These are phyloP conservation scores for Beauveria sp. DNA, from an alignment of 2,329 filamentous ascomycete species.

Conservation along the genomic window DNA sequence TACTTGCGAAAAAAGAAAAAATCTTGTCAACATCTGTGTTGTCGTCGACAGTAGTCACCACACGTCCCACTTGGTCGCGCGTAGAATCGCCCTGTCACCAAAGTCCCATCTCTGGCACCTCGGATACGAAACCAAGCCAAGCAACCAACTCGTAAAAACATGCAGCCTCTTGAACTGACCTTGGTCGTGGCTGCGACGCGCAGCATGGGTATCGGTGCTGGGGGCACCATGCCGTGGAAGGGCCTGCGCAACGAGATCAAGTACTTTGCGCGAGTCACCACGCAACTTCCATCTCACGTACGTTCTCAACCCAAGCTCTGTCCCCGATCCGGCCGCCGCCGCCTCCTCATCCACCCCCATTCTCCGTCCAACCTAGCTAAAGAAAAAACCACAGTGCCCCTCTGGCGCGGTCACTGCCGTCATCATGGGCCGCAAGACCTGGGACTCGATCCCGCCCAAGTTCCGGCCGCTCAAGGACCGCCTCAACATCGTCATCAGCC, in stretches of 20 bases:
- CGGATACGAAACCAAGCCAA: background rate
- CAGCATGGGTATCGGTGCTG: slow-evolving; percentile 77
- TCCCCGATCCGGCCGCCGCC: too few relatives aligned
- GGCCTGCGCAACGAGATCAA: slow-evolving; percentile 86
- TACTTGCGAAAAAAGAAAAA: too few relatives aligned
- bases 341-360: too few relatives aligned
- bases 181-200: slow-evolving; percentile 91
- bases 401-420: slow-evolving; percentile 57
- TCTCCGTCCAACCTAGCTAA: too few relatives aligned
- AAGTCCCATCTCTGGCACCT: background rate
- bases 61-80: slow-evolving; percentile 8
- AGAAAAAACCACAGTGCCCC: slow-evolving; percentile 19
- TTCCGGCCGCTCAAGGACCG: slow-evolving; percentile 75
- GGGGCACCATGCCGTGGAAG: slow-evolving; percentile 79
- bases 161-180: slow-evolving; percentile 57
- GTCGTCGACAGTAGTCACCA: background rate
- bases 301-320: background rate
- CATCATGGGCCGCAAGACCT: slow-evolving; percentile 97
- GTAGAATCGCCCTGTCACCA: background rate
- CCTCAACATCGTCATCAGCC: slow-evolving; percentile 74
- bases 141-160: slow-evolving; percentile 11
- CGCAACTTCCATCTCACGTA: slow-evolving; percentile 46
- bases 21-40: too few relatives aligned
- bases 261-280: slow-evolving; percentile 89
- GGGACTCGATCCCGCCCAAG: slow-evolving; percentile 74